Evolutionary conservation across 2,329 filamentous ascomycete species (phyloP).

Genomic region (Calonectria naviculata): DNA sequence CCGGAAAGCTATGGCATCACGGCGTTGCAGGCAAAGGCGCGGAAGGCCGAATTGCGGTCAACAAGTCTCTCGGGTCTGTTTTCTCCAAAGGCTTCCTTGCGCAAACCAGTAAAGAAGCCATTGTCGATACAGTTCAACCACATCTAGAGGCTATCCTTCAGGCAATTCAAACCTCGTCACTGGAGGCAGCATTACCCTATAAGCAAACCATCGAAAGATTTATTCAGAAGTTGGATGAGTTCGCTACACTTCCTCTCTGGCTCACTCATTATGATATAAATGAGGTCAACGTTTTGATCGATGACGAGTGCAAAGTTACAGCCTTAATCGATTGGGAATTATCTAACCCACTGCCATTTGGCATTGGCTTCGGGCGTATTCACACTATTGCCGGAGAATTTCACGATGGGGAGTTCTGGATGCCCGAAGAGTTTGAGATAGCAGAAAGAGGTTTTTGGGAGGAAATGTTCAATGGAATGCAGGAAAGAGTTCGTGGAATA

Average conservation of each 20-base stretch:
- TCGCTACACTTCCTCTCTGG: neutral
- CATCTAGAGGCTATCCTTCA: neutral
- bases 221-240: neutral
- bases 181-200: too few relatives aligned
- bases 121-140: neutral
- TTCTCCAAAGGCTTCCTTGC: neutral
- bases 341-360: neutral
- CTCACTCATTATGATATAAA: neutral
- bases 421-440: constrained; percentile 39
- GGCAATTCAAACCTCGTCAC: too few relatives aligned
- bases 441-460: constrained; percentile 41
- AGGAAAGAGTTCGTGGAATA: constrained; percentile 43
- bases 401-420: constrained; percentile 37
- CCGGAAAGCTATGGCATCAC: neutral
- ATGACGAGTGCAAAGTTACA: neutral
- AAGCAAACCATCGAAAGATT: too few relatives aligned
- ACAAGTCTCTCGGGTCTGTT: neutral
- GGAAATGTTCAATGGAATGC: constrained; percentile 39
- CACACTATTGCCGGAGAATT: constrained; percentile 39
- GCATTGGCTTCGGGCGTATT: constrained; percentile 33
- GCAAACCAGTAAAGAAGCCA: neutral
- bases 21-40: neutral
- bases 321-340: neutral
- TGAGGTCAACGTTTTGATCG: neutral
- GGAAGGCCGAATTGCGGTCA: neutral